Evolutionary conservation across 2,329 filamentous ascomycete species (phyloP).

Genomic region (Hymenoscyphus infarciens): DNA sequence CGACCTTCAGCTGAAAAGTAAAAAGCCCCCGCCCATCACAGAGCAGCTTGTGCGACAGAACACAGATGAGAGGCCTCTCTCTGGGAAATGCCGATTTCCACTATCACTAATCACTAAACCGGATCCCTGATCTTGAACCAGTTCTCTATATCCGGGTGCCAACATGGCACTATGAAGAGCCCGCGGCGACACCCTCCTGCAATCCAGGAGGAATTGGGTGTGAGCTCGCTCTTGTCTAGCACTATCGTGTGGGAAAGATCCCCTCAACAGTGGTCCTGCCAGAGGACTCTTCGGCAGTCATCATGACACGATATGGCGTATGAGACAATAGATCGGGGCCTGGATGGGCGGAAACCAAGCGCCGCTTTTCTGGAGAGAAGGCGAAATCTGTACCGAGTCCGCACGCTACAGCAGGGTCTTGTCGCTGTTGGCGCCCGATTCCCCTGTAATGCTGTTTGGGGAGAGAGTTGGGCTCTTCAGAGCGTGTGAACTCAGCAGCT

Average conservation of each 20-base stretch:
- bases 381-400: neutral
- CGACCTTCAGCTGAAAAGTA: neutral
- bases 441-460: neutral
- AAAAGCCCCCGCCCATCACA: no score
- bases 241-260: neutral
- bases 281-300: neutral
- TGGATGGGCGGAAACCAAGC: neutral
- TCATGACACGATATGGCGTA: neutral
- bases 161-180: neutral
- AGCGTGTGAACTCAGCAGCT: no score
- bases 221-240: neutral
- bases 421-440: neutral
- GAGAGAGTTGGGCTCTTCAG: neutral
- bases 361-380: neutral
- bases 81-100: neutral
- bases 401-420: constrained; percentile 1
- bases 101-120: neutral
- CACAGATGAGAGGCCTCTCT: neutral
- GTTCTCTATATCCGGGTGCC: neutral
- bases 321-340: neutral
- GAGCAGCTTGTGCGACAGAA: neutral
- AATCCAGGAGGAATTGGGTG: neutral
- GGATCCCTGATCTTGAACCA: neutral
- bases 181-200: neutral
- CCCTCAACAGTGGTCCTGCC: neutral